Evolutionary conservation across 805 yeast genomes (phyloP), one percentile per base, ranked within the genome.

Genomic region (Kuraishia ogatae): DNA sequence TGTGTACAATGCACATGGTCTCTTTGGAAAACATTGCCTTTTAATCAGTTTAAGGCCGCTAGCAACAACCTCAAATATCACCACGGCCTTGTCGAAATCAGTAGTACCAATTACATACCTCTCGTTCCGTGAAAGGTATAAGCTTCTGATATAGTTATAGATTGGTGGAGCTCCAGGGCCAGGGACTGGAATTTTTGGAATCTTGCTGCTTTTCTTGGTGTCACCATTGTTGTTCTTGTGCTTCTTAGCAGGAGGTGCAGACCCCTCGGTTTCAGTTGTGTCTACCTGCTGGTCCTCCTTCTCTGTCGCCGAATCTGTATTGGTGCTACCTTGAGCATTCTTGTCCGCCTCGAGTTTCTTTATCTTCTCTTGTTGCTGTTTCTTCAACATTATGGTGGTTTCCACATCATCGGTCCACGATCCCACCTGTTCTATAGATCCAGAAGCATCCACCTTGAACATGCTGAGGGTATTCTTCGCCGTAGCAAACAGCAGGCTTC

Each of bases 1-100:
- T 0, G 83, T 71, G 7, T 89, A 75, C 20, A 91, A 75, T 1
- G 97, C 84, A 61, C 90, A 85, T n/a, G 98, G 98, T 69, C 98
- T 83, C 69, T 93, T 93, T 43, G 97, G 91, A 64, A 89, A 86
- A 4, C 80, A 78, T 65, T 90, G 93, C 63, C 93, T 82, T 64
- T 87, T 86, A 47, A 79, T 62, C 20, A 85, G 66, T 22, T 65
- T 66, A 43, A 89, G 71, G 55, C 81, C 74, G 57, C 78, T 76
- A 17, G 43, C 4, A 35, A 67, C 49, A 48, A 68, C 65, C 56
- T 76, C 72, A 57, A 89, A 84, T 10, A 90, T 77, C 3, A 87
- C 74, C 19, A 84, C 84, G 2, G 96, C 83, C 69, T 93, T 94
- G 65, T 88, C 96, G 56, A 85, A 86, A 65, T 89, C 96, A 2